Evolutionary conservation across 331 rosid species (phyloP).

Genomic region (Saraca asoca): DNA sequence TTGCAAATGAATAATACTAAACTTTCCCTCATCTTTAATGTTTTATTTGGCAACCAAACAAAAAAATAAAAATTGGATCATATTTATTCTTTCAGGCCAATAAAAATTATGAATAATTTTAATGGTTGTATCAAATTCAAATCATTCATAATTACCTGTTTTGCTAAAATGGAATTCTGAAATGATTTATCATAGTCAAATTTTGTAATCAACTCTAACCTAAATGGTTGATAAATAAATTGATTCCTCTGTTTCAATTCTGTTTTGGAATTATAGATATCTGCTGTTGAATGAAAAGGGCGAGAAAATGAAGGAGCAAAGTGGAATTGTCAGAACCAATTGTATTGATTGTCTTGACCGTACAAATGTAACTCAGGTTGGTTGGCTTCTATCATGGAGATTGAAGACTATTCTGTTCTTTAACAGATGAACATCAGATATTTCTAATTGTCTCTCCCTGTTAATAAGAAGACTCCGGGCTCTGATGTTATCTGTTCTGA

Average conservation of each 20-base stretch:
- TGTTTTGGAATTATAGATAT: slow-evolving; percentile 58
- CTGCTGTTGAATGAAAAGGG: slow-evolving; percentile 82
- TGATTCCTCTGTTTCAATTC: slow-evolving; percentile 25
- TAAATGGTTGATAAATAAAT: slow-evolving; percentile 3
- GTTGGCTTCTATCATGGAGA: slow-evolving; percentile 30
- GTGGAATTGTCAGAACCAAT: slow-evolving; percentile 87
- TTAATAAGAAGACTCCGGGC: background rate
- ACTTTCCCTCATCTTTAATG: too few relatives aligned
- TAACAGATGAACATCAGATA: slow-evolving; percentile 12
- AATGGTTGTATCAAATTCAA: too few relatives aligned
- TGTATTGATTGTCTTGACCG: slow-evolving; percentile 98
- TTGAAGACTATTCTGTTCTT: slow-evolving; percentile 11
- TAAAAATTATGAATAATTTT: too few relatives aligned
- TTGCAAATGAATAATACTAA: too few relatives aligned
- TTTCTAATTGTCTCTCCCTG: slow-evolving; percentile 6
- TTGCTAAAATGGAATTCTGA: background rate
- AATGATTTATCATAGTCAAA: slow-evolving; percentile 3
- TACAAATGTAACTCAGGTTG: slow-evolving; percentile 95
- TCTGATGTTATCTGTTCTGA: slow-evolving; percentile 24
- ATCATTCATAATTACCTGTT: background rate
- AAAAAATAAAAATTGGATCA: too few relatives aligned
- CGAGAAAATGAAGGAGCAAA: slow-evolving; percentile 96
- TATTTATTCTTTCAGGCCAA: too few relatives aligned
- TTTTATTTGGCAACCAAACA: too few relatives aligned
- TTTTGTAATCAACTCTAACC: slow-evolving; percentile 11